phyloP scores from a whole-genome alignment of 345 rosid genomes.

The Clarkia xantiana region DNA sequence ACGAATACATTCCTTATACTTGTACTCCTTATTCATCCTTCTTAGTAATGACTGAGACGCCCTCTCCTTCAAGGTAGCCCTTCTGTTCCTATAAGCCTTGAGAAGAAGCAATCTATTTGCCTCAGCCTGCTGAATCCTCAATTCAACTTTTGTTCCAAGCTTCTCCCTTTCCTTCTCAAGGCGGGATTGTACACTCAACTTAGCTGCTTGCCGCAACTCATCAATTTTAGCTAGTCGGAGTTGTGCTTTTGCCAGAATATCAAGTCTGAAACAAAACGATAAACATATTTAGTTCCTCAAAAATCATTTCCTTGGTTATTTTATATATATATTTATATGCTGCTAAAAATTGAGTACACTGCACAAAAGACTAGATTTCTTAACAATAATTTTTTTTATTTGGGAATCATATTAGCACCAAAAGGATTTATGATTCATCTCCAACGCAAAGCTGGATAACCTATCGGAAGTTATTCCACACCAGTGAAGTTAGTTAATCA shows the following conservation, averaged over 20 bases:
- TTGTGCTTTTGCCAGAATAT: constrained; percentile 69
- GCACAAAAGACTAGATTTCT: no score
- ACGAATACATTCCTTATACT: constrained; percentile 70
- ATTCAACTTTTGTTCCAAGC: constrained; percentile 71
- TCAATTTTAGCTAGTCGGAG: constrained; percentile 74
- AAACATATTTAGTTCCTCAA: no score
- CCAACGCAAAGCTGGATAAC: no score
- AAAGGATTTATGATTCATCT: no score
- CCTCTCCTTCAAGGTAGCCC: constrained; percentile 73
- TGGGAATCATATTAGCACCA: no score
- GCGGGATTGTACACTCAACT: constrained; percentile 59
- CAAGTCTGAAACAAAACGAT: constrained; percentile 29
- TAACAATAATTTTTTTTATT: no score
- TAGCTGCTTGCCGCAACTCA: constrained; percentile 88
- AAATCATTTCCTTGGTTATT: no score
- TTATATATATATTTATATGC: no score
- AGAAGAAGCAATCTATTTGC: constrained; percentile 78
- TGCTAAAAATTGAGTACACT: no score
- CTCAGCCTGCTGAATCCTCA: constrained; percentile 77
- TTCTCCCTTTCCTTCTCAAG: constrained; percentile 65
- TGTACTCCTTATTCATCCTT: constrained; percentile 71
- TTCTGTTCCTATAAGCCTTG: constrained; percentile 53
- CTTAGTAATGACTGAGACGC: constrained; percentile 62
- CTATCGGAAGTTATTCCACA: no score
- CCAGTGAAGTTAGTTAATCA: no score